Conservation (phyloP, 2,329 filamentous ascomycete genomes). For the Phyllosticta capitalensis region DNA sequence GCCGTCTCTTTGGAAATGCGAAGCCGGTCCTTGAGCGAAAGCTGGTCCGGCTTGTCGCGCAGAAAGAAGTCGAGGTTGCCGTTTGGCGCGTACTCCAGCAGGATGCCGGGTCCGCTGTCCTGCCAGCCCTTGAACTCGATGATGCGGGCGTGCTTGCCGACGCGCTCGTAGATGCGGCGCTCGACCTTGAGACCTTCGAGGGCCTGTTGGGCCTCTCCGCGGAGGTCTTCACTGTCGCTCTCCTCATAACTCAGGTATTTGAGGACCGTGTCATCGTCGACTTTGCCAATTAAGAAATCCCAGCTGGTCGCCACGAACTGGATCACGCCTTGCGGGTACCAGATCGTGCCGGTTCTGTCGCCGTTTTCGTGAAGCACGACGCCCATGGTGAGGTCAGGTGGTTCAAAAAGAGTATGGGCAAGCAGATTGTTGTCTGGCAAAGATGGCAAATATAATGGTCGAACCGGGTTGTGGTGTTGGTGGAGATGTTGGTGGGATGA, state of each 20-base stretch:
- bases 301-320: conserved; percentile 9
- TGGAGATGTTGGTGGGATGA: neutral
- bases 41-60: neutral
- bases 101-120: conserved; percentile 10
- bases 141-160: conserved; percentile 13
- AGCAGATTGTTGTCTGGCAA: neutral
- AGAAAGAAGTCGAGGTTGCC: conserved; percentile 13
- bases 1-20: conserved; percentile 8
- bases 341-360: neutral
- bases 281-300: conserved; percentile 10
- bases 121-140: conserved; percentile 12
- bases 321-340: conserved; percentile 12
- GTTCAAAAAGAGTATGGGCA: too few species aligned
- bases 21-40: neutral
- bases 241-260: conserved; percentile 11
- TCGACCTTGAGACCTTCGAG: conserved; percentile 1
- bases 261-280: conserved; percentile 12
- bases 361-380: neutral
- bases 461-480: neutral
- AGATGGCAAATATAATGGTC: neutral
- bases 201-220: too few species aligned
- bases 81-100: conserved; percentile 14
- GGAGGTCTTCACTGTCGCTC: neutral
- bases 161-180: conserved; percentile 11
- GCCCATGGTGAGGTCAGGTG: too few species aligned